phyloP scores from a whole-genome alignment of 192 early-diverging fungal genomes.

The Backusella morwellensis region DNA sequence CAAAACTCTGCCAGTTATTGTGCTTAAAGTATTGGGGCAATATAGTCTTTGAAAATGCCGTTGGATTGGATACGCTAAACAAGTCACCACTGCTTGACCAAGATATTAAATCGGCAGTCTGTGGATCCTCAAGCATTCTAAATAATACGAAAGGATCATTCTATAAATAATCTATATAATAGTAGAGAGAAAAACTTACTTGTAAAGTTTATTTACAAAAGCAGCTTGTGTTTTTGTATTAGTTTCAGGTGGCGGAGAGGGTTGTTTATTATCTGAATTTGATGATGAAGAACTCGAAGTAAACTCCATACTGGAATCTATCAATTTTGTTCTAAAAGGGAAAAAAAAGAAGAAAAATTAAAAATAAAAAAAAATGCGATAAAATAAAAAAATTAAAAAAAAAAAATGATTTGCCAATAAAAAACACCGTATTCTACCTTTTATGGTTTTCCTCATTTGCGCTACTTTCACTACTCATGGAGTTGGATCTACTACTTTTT shows the following conservation, averaged over 20 bases:
- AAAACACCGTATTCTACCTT: slow-evolving; percentile 6
- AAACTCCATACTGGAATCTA: neutral
- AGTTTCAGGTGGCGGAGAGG: neutral
- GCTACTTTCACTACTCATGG: slow-evolving; percentile 3
- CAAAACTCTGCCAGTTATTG: slow-evolving; percentile 91
- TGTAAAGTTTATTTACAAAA: slow-evolving; percentile 51
- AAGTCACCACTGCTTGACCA: slow-evolving; percentile 85
- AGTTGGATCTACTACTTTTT: slow-evolving; percentile 8
- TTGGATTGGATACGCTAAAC: slow-evolving; percentile 86
- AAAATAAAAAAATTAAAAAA: neutral
- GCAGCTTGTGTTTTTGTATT: slow-evolving; percentile 46
- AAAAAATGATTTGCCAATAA: neutral
- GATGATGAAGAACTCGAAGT: neutral
- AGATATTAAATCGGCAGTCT: slow-evolving; percentile 59
- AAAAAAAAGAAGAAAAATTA: neutral
- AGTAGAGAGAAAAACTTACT: slow-evolving; percentile 25
- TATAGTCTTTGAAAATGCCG: slow-evolving; percentile 74
- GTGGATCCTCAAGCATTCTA: slow-evolving; percentile 73
- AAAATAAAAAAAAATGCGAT: neutral
- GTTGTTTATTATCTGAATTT: neutral
- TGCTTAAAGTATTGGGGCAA: slow-evolving; percentile 90
- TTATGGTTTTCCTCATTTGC: neutral
- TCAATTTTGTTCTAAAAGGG: neutral
- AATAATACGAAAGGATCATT: neutral
- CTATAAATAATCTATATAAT: neutral